Evolutionary conservation across 805 yeast genomes (phyloP), one percentile per base, ranked within the genome.

Genomic region (Saccharomycopsis capsularis): DNA sequence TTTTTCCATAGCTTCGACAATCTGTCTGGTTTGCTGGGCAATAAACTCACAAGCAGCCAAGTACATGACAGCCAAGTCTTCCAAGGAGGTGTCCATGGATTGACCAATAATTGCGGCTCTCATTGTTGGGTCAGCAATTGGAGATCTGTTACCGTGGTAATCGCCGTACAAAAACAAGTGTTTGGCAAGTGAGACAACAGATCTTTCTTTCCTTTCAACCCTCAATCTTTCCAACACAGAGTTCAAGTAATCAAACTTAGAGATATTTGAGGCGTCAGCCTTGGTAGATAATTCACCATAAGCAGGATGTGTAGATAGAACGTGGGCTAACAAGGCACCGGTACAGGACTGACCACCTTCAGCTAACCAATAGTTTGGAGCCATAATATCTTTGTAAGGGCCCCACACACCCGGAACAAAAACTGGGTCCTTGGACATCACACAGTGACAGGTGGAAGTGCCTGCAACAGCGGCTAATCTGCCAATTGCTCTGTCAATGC

Each of bases 311-410:
- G 86, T 82, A 11, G 86, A 74, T 53, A 93, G 66, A 15, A 91
- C 91, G 64, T 87, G 95, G 2, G 93, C 91, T 55, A 93, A 73
- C 36, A 93, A 74, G 27, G 95, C 96, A 57, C 99, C 99, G 2
- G 99, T 93, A 63, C 96, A 85, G 15, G 95, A 83, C 66, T 93
- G 99, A n/a, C 99, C 99, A 62, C 99, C 99, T 68, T 93, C 99
- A 13, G 98, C 96, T 55, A 90, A 73, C 98, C 98, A 93, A 60
- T 73, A 82, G 4, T 81, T 88, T 25, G 85, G 83, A n/a, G 95
- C 85, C 71, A 91, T 75, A 3, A 87, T 95, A 65, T 90, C 96
- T 60, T 89, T 76, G 67, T 93, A 93, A 2, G 99, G 99, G 13
- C 99, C 99, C 99, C 99, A 93, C 30, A 93, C 96, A 52, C 99